Base-by-base conservation (phyloP, 2,329 filamentous ascomycete genomes). In the Aureobasidium leucospermi region DNA sequence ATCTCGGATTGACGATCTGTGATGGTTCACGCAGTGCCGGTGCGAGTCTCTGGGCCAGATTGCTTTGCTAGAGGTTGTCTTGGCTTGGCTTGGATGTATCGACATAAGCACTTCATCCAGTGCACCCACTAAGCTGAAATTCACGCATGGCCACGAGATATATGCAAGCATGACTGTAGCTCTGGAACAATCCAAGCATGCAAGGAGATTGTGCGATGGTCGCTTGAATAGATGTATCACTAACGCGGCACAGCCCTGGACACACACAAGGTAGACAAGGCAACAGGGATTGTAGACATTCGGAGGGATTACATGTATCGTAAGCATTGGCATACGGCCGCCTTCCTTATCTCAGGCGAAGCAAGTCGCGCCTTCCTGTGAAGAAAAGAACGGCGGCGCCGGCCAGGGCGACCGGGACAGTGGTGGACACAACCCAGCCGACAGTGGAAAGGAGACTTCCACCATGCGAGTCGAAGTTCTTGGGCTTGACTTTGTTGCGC, bases 401-500 rank as follows among this genome's bases (percentile, higher is more conserved):
- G 5, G 58, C 58, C 41, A 58, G 11, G 15, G 55, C 55, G 6
- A 48, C 55, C 2, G 55, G 55, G 1, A 58, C 43, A 23, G 55
- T 48, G 23, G 55, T 48, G 1, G 55, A 39, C 6, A 48, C 31
- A 23, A 58, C 36, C 55, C 55, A 58, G 23, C 55, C 43, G 11
- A 46, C 7, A 2, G 53, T 38, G 10, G 53, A 47, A 13, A 58
- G 23, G 8, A 41, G 16, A 23, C 55, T 28, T 6, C 19, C 34
- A 16, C 39, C 46, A 11, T 43, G 47, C 11, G 58, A 43, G 34
- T 47, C 59, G 47, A 63, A 63, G 16, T 61, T 68, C 48, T 69
- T 72, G 61, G 74, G 71, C 45, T 67, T 63, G 60, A 76, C 69
- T 65, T 75, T 74, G 66, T 65, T 63, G 63, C 67, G 66, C 63